A percentile compares a stretch with the other conserved stretches of the same genome.
These are phyloP conservation scores for Suillus lakei DNA, from an alignment of 768 basidiomycete species.

Conservation along the genomic window DNA sequence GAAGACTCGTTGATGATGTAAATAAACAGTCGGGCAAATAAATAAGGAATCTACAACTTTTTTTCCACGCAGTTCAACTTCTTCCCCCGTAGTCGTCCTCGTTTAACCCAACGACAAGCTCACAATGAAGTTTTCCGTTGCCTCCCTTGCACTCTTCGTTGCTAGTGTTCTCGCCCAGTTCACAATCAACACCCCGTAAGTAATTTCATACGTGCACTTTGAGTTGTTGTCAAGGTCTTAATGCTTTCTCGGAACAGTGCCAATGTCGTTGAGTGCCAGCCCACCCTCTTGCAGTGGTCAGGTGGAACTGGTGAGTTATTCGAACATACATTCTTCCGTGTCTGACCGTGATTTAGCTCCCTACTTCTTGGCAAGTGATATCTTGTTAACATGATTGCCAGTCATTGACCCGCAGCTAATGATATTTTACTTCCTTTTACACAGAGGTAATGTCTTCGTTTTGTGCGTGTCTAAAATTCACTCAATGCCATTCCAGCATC, in stretches of 20 bases:
- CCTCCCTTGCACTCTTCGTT: slow-evolving; percentile 47
- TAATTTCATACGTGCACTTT: slow-evolving; percentile 15
- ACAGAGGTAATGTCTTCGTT: slow-evolving; percentile 43
- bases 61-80: slow-evolving; percentile 32
- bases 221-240: slow-evolving; percentile 7
- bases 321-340: not conserved
- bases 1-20: slow-evolving; percentile 10
- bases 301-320: slow-evolving; percentile 57
- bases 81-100: slow-evolving; percentile 22
- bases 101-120: slow-evolving; percentile 17
- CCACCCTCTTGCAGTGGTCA: slow-evolving; percentile 56
- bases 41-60: slow-evolving; percentile 21
- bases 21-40: slow-evolving; percentile 35
- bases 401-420: not conserved
- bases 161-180: slow-evolving; percentile 52
- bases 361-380: slow-evolving; percentile 62
- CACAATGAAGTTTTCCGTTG: slow-evolving; percentile 52
- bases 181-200: slow-evolving; percentile 76
- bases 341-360: slow-evolving; percentile 47
- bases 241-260: slow-evolving; percentile 37
- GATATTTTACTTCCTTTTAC: not conserved
- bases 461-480: not conserved
- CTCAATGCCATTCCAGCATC: slow-evolving; percentile 45
- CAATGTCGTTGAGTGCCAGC: slow-evolving; percentile 60
- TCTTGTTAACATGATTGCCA: not conserved